Percentiles rank a stretch among this genome's conserved stretches.
These are phyloP conservation scores for Waltergamsia citrina DNA, from an alignment of 2,329 filamentous ascomycete genomes.

Conservation along the genomic window DNA sequence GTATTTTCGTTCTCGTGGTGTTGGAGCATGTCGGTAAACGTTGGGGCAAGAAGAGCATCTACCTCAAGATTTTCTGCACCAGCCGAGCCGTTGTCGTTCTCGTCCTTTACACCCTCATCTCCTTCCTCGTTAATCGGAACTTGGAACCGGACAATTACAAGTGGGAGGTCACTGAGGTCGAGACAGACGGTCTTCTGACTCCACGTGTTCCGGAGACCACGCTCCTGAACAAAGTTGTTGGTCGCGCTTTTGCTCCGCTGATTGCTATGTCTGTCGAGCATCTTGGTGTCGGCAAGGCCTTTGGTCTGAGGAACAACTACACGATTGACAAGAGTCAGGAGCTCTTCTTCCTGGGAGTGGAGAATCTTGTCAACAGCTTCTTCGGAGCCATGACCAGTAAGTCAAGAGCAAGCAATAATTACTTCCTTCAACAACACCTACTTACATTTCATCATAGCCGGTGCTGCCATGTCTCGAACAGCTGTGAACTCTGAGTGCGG, in stretches of 20 bases:
- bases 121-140: conserved; percentile 50
- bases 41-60: conserved; percentile 48
- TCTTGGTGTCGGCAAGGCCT: conserved; percentile 54
- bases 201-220: conserved; percentile 35
- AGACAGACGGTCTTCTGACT: conserved; percentile 41
- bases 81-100: conserved; percentile 52
- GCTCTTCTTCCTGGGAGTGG: conserved; percentile 51
- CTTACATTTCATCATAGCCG: conserved; percentile 19
- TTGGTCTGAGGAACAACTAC: conserved; percentile 53
- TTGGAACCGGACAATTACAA: conserved; percentile 31
- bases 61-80: conserved; percentile 48
- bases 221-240: conserved; percentile 43
- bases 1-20: conserved; percentile 43
- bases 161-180: conserved; percentile 49
- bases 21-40: conserved; percentile 49
- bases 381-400: conserved; percentile 49
- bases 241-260: conserved; percentile 48
- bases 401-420: too few species aligned
- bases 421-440: not conserved
- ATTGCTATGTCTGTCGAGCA: conserved; percentile 54
- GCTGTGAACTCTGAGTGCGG: conserved; percentile 57
- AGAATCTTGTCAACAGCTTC: conserved; percentile 55
- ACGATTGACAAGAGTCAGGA: conserved; percentile 56
- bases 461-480: conserved; percentile 58
- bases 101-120: conserved; percentile 53